Evolutionary conservation across 2,329 filamentous ascomycete species (phyloP), one percentile per base, ranked within the genome.

Genomic region (Hypoxylon sp.): DNA sequence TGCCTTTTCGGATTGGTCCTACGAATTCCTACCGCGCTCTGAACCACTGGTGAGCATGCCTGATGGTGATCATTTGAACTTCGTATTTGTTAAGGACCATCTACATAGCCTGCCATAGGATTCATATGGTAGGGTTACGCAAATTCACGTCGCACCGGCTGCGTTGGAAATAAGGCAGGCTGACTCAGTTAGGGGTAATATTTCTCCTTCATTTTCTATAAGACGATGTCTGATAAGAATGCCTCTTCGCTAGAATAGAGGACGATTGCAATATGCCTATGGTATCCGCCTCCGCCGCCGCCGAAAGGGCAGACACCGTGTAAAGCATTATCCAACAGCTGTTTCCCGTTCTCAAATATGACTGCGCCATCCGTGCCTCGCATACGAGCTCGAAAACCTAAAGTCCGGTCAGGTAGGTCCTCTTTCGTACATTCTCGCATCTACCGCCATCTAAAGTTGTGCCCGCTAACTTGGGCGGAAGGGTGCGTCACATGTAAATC

Each of bases 401-500:
- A 70, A 51, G 68, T 70, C 34, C 65, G 68, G 36, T 68, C 68
- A n/a, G 68, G 68, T 70, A 59, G 14, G 68, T 64, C 43, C 9
- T 14, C n/a, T 38, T 36, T 21, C 50, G 50, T 55, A 17, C 17
- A 34, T 50, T 2, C 58, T n/a, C 30, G 11, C 36, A 17, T 11
- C 28, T 52, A 49, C 17, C 13, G 10, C 17, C 17, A 56, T n/a
- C 14, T 32, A 13, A 9, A 34, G 51, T 32, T 36, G n/a, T 21
- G 5, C 61, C 45, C 46, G 32, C 45, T 61, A 21, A 65, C 45
- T 7, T n/a, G 14, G 5, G 11, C 23, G 13, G 25, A 50, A 71
- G 68, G 68, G 5, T 71, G 68, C 21, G n/a, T 56, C 30, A 67
- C 63, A 21, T 72, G 70, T 57, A 72, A 72, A 51, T 48, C 62